These are phyloP conservation scores for Pisolithus orientalis DNA, from an alignment of 768 basidiomycete genomes.

Conservation along the genomic window DNA sequence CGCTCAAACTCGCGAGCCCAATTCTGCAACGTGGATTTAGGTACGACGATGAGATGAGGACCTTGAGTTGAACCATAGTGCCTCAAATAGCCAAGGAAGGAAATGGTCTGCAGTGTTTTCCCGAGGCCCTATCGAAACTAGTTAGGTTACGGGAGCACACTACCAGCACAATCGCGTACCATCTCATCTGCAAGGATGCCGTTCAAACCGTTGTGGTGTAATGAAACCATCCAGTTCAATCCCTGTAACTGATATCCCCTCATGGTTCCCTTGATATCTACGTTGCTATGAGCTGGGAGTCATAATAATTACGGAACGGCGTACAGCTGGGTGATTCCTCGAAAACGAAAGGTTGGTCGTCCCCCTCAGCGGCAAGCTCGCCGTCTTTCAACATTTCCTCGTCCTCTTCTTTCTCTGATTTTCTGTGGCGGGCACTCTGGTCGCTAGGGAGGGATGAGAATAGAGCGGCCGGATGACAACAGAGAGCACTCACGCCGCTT, in stretches of 20 bases:
- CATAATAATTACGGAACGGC: conserved; percentile 9
- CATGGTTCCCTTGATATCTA: conserved; percentile 89
- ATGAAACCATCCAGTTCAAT: conserved; percentile 93
- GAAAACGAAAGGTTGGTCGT: conserved; percentile 90
- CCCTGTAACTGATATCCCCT: conserved; percentile 93
- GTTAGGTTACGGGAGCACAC: conserved; percentile 1
- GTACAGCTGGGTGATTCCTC: conserved; percentile 89
- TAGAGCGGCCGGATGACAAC: neutral
- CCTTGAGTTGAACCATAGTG: conserved; percentile 70
- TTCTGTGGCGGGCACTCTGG: conserved; percentile 76
- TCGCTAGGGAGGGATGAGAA: conserved; percentile 43
- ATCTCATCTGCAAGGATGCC: conserved; percentile 98
- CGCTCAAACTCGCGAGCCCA: conserved; percentile 90
- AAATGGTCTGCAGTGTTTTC: conserved; percentile 96
- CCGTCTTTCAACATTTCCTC: conserved; percentile 90
- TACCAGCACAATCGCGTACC: conserved; percentile 34
- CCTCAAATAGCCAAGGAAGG: conserved; percentile 93
- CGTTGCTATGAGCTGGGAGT: conserved; percentile 2
- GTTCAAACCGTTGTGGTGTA: conserved; percentile 94
- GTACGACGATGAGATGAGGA: conserved; percentile 93
- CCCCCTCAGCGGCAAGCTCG: conserved; percentile 70
- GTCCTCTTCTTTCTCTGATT: conserved; percentile 98
- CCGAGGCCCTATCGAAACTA: conserved; percentile 68
- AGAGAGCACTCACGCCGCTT: conserved; percentile 49
- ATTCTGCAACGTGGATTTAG: conserved; percentile 97